Evolutionary conservation across 129 eudicot genomes (phyloP), one percentile per base, ranked within the genome.

Genomic region (Pseudognaphalium luteoalbum): DNA sequence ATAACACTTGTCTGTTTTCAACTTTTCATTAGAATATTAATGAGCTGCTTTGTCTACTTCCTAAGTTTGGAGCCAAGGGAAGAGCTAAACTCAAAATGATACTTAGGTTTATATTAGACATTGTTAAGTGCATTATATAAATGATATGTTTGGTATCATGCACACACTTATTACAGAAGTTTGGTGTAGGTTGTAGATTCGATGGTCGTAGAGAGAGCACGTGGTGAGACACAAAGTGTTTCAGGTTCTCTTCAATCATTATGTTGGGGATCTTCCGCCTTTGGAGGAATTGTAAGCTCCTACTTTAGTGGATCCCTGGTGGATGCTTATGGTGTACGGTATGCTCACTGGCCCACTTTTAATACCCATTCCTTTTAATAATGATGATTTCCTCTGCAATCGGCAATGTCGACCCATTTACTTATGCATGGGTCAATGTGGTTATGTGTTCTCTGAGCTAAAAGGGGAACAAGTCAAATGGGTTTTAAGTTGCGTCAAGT

Each of bases 151-250:
- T 9, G 47, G 34, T 61, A 39, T 69, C 62, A 42, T 62, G 70
- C 44, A 16, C 33, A 68, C 35, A 75, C 69, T 89, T 73, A 47
- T 47, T 14, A 47, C n/a, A 0, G n/a, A 84, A 62, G 73, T 79
- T 41, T 83, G 73, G 68, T 78, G 80, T 81, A 95, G 99, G 97
- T 95, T 76, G 99, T 95, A 85, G 99, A 95, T 86, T 95, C 99
- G 33, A 95, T 95, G 99, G 97, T 95, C 77, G 99, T 95, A 16
- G 99, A 95, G 89, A 91, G 99, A 86, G 96, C 97, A 33, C 99
- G 99, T 76, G 99, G 99, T 12, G 99, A 95, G 85, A 89, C 99
- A 17, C 99, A 95, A 83, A 91, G 99, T 83, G 85, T 89, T 76
- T 95, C 99, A 1, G 99, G 99, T 56, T 95, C 99, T 74, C 99